phyloP scores from a whole-genome alignment of 331 rosid species.

The Acacia concinna region DNA sequence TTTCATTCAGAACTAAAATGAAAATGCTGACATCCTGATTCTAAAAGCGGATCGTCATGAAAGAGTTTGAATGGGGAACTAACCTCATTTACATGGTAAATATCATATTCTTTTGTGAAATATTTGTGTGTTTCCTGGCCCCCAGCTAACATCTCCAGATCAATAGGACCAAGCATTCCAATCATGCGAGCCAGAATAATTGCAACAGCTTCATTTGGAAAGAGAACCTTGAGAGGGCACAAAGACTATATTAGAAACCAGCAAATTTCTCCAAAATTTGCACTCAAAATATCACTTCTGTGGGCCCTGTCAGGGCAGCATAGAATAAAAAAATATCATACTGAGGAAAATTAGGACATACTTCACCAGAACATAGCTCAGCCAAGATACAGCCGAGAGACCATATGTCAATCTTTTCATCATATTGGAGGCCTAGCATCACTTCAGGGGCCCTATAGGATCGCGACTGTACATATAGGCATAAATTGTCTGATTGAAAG shows the following conservation, averaged over 20 bases:
- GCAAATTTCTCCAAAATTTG: constrained; percentile 1
- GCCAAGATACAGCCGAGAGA: constrained; percentile 98
- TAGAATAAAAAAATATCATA: constrained; percentile 23
- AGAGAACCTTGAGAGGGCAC: constrained; percentile 65
- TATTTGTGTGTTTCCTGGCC: constrained; percentile 91
- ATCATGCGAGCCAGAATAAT: constrained; percentile 85
- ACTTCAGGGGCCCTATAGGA: constrained; percentile 99
- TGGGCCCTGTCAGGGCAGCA: background rate
- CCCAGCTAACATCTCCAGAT: constrained; percentile 75
- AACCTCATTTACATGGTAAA: constrained; percentile 86
- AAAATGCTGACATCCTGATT: background rate
- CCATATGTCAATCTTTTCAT: constrained; percentile 94
- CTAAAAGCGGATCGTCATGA: background rate
- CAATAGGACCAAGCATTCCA: constrained; percentile 86
- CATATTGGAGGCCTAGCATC: constrained; percentile 91
- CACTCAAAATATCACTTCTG: background rate
- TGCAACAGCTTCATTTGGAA: constrained; percentile 78
- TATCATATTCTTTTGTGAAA: constrained; percentile 88
- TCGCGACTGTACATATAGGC: constrained; percentile 94
- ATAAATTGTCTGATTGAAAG: constrained; percentile 77
- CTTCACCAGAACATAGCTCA: constrained; percentile 96
- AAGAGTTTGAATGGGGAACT: constrained; percentile 33
- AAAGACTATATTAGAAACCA: constrained; percentile 8
- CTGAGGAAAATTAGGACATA: constrained; percentile 47
- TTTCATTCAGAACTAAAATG: constrained; percentile 8